Evolutionary conservation across 2,329 filamentous ascomycete genomes (phyloP).

Genomic region (Penicillium sp.): DNA sequence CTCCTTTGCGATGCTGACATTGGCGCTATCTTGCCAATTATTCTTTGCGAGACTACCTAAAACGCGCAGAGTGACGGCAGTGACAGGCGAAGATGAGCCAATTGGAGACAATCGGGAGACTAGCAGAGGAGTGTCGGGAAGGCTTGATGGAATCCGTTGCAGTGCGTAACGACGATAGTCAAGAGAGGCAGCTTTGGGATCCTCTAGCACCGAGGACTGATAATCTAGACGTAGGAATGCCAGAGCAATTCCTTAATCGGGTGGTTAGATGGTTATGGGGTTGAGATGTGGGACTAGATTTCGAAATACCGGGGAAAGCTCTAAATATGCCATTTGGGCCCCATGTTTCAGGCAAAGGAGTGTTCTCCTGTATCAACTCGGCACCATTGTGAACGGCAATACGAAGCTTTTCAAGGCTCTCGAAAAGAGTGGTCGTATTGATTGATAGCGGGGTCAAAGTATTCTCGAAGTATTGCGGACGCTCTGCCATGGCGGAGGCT

Average conservation of each 20-base stretch:
- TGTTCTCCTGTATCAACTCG: slow-evolving; percentile 23
- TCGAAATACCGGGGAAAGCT: slow-evolving; percentile 29
- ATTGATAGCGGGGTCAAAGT: slow-evolving; percentile 13
- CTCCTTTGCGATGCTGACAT: slow-evolving; percentile 17
- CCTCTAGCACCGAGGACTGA: slow-evolving; percentile 28
- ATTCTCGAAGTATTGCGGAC: slow-evolving; percentile 23
- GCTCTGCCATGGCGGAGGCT: slow-evolving; percentile 14
- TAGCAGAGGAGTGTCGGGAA: slow-evolving; percentile 23
- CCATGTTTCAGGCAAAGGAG: slow-evolving; percentile 21
- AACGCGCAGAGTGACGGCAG: slow-evolving; percentile 28
- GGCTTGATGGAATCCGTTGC: slow-evolving; percentile 24
- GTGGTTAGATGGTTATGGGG: slow-evolving; percentile 1
- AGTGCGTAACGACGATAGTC: slow-evolving; percentile 28
- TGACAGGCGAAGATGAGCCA: slow-evolving; percentile 29
- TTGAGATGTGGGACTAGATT: not conserved
- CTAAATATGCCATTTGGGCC: slow-evolving; percentile 29
- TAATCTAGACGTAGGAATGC: slow-evolving; percentile 38
- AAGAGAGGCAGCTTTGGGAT: slow-evolving; percentile 9
- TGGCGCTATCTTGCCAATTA: slow-evolving; percentile 4
- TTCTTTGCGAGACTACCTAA: slow-evolving; percentile 16
- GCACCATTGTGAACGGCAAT: slow-evolving; percentile 28
- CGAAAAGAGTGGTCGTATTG: slow-evolving; percentile 10
- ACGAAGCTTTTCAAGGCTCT: slow-evolving; percentile 28
- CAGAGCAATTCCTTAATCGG: slow-evolving; percentile 32
- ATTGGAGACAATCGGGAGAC: slow-evolving; percentile 34